Evolutionary conservation across 805 yeast genomes (phyloP).

Genomic region (Maudiozyma barnettii): DNA sequence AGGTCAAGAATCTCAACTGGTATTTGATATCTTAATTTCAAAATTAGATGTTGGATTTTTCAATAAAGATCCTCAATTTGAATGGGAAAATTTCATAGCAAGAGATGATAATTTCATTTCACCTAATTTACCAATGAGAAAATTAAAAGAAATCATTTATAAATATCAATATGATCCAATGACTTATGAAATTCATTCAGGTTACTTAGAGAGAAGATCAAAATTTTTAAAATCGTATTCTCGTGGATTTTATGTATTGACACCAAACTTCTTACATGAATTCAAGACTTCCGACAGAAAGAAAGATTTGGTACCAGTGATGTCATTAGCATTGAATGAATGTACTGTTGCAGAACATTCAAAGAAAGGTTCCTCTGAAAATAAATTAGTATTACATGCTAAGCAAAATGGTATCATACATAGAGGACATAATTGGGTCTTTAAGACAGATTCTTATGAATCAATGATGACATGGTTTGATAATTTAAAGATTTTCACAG

Average conservation of each 20-base stretch:
- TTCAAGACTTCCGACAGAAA: conserved; percentile 76
- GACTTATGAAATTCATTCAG: conserved; percentile 60
- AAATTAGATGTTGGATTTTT: conserved; percentile 61
- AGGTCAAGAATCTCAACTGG: conserved; percentile 64
- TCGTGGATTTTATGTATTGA: conserved; percentile 81
- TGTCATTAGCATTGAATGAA: conserved; percentile 70
- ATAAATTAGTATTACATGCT: conserved; percentile 72
- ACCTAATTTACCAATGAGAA: conserved; percentile 51
- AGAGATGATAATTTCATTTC: conserved; percentile 66
- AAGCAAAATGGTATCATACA: conserved; percentile 67
- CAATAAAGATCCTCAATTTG: conserved; percentile 67
- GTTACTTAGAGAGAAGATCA: conserved; percentile 79
- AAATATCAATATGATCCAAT: conserved; percentile 62
- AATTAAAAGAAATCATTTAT: conserved; percentile 51
- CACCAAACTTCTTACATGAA: conserved; percentile 84
- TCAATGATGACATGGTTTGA: conserved; percentile 78
- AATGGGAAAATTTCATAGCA: conserved; percentile 79
- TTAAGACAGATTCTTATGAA: conserved; percentile 76
- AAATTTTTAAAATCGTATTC: conserved; percentile 88
- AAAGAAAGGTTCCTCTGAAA: conserved; percentile 45
- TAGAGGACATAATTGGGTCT: conserved; percentile 89
- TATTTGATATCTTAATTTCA: conserved; percentile 56
- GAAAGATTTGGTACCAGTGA: conserved; percentile 70
- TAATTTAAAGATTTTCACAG: conserved; percentile 61
- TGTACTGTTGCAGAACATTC: conserved; percentile 80